Evolutionary conservation across 495 filamentous ascomycete species (phyloP), one percentile per base, ranked within the genome.

Genomic region (Penicillium parvum): DNA sequence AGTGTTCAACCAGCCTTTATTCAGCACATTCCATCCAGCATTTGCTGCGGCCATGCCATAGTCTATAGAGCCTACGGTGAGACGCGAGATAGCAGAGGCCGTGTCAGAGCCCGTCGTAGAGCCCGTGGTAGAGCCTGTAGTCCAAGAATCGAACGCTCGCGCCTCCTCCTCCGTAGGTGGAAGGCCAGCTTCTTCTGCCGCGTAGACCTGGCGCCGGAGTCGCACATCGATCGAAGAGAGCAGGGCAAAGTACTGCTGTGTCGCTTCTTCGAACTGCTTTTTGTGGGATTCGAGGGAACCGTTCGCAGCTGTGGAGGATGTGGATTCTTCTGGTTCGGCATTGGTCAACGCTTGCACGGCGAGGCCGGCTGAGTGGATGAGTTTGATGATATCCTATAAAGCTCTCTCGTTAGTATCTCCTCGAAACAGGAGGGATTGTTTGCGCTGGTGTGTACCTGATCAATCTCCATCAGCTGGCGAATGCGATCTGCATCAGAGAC

Each of bases 1-100:
- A 63, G 84, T 85, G 53, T 96, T 96, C 55, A 96, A 66, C 79
- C 82, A 84, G 37, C 88, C 88, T 10, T 92, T 79, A 61, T 95
- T 89, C 32, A 91, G 64, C 12, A 64, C 63, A 35, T 68, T 65
- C 11, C 58, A 40, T 18, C 29, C 37, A 14, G 52, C 47, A 2
- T 51, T 43, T 4, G 44, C 49, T 3, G 47, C 53, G 21, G 50
- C 52, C n/a, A n/a, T n/a, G n/a, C n/a, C n/a, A n/a, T n/a, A n/a
- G n/a, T n/a, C n/a, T n/a, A n/a, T n/a, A n/a, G n/a, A n/a, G n/a
- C n/a, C n/a, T n/a, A n/a, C n/a, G n/a, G n/a, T n/a, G n/a, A n/a
- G n/a, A n/a, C n/a, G n/a, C n/a, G n/a, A n/a, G n/a, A n/a, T n/a
- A n/a, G n/a, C n/a, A n/a, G n/a, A n/a, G n/a, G n/a, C 32, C 11